Percentiles rank a stretch among this genome's conserved stretches.
phyloP scores from a whole-genome alignment of 169 alveolate species.

The Haemoproteus tartakovskyi region DNA sequence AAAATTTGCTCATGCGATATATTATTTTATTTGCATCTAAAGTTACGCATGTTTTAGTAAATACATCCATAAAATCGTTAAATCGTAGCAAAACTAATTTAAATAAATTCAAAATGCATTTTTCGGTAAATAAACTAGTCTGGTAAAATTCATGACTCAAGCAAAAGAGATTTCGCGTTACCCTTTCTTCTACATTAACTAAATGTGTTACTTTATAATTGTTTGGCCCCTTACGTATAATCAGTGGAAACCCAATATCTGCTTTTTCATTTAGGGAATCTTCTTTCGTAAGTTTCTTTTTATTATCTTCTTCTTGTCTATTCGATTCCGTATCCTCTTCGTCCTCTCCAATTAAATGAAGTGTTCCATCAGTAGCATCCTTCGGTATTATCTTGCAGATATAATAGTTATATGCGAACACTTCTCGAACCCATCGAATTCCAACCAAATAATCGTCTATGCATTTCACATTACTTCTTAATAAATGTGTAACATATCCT shows the following conservation, averaged over 20 bases:
- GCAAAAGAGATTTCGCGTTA: slow-evolving; percentile 33
- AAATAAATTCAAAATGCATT: slow-evolving; percentile 54
- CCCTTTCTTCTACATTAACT: slow-evolving; percentile 35
- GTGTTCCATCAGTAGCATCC: too few species aligned
- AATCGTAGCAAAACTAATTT: slow-evolving; percentile 46
- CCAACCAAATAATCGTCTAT: slow-evolving; percentile 57
- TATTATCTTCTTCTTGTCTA: neutral
- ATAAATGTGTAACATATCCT: slow-evolving; percentile 20
- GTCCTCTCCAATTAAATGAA: too few species aligned
- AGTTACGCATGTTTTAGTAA: slow-evolving; percentile 19
- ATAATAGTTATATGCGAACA: slow-evolving; percentile 53
- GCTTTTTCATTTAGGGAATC: too few species aligned
- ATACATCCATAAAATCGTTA: slow-evolving; percentile 13
- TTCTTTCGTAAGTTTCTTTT: too few species aligned
- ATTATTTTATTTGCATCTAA: slow-evolving; percentile 58
- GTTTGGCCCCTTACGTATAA: slow-evolving; percentile 13
- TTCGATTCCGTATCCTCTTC: slow-evolving; percentile 18
- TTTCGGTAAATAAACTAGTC: slow-evolving; percentile 49
- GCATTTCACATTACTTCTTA: slow-evolving; percentile 44
- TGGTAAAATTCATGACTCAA: slow-evolving; percentile 56
- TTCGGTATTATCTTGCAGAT: slow-evolving; percentile 53
- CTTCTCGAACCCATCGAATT: slow-evolving; percentile 49
- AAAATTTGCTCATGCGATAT: slow-evolving; percentile 58
- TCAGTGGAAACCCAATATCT: slow-evolving; percentile 16
- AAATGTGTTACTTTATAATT: slow-evolving; percentile 10